These are phyloP conservation scores for Suillus brevipes DNA, from an alignment of 768 basidiomycete species.

Conservation along the genomic window DNA sequence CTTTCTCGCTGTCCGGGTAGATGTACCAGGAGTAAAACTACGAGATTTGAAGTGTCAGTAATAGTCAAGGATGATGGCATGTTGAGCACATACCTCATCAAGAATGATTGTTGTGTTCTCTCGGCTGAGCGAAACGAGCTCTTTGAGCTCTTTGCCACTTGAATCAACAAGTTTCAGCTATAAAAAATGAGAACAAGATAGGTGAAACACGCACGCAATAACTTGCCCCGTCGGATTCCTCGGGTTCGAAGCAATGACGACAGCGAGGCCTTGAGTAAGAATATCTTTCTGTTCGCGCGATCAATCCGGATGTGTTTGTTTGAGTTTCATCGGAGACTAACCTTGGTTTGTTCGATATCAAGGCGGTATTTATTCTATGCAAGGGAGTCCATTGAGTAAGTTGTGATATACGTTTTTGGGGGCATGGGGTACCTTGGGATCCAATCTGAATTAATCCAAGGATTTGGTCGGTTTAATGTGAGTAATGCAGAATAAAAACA, in stretches of 20 bases:
- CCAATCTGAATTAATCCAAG: slow-evolving; percentile 36
- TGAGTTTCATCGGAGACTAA: slow-evolving; percentile 22
- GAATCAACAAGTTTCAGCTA: slow-evolving; percentile 10
- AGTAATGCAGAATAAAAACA: slow-evolving; percentile 13
- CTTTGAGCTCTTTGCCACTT: slow-evolving; percentile 78
- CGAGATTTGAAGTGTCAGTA: slow-evolving; percentile 10
- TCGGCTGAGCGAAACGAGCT: slow-evolving; percentile 69
- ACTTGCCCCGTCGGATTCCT: slow-evolving; percentile 96
- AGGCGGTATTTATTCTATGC: slow-evolving; percentile 65
- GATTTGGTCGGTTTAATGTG: slow-evolving; percentile 7
- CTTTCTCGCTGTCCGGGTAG: slow-evolving; percentile 75
- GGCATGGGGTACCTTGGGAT: slow-evolving; percentile 39
- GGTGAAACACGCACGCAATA: slow-evolving; percentile 47
- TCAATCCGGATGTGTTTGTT: slow-evolving; percentile 6
- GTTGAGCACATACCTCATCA: slow-evolving; percentile 59
- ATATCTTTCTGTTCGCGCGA: slow-evolving; percentile 63
- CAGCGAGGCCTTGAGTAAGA: slow-evolving; percentile 76
- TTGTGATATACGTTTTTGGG: neutral
- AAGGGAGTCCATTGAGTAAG: slow-evolving; percentile 10
- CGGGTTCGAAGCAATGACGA: slow-evolving; percentile 91
- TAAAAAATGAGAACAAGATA: neutral
- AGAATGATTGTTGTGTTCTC: slow-evolving; percentile 84
- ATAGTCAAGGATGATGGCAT: neutral
- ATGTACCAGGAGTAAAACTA: slow-evolving; percentile 97
- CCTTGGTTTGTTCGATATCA: slow-evolving; percentile 79